phyloP scores from a whole-genome alignment of 805 yeast species.

The Blastobotrys americana region DNA sequence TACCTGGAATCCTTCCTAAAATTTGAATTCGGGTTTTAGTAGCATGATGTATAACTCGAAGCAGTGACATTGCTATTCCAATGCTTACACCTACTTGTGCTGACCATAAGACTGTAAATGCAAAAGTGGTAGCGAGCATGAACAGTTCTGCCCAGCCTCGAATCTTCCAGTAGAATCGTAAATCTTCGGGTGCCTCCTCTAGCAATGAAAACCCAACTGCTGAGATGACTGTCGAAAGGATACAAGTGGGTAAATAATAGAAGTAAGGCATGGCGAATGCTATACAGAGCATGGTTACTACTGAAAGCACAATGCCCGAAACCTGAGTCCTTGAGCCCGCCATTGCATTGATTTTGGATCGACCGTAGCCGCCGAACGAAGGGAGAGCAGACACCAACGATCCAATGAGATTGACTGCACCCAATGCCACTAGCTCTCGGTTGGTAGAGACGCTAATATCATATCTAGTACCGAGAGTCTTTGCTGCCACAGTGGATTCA shows the following conservation, averaged over 20 bases:
- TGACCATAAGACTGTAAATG: conserved; percentile 61
- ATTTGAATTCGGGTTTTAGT: conserved; percentile 80
- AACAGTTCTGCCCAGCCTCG: conserved; percentile 71
- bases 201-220: conserved; percentile 68
- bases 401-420: conserved; percentile 60
- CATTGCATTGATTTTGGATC: conserved; percentile 80
- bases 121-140: conserved; percentile 57
- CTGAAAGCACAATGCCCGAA: conserved; percentile 80
- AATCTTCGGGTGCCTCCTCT: conserved; percentile 78
- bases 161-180: conserved; percentile 63
- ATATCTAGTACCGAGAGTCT: conserved; percentile 69
- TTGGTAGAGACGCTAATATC: conserved; percentile 65
- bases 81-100: conserved; percentile 84
- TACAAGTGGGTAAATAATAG: conserved; percentile 69
- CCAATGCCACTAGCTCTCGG: conserved; percentile 86
- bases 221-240: conserved; percentile 71
- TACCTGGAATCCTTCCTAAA: conserved; percentile 58
- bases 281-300: conserved; percentile 59
- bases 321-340: conserved; percentile 83
- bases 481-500: conserved; percentile 89
- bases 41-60: conserved; percentile 73
- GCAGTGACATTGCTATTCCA: conserved; percentile 75
- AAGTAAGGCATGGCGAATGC: conserved; percentile 53
- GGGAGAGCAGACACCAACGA: conserved; percentile 62
- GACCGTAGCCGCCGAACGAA: conserved; percentile 92